Evolutionary conservation across 2,329 filamentous ascomycete genomes (phyloP).

Genomic region (Fragosphaeria purpurea): DNA sequence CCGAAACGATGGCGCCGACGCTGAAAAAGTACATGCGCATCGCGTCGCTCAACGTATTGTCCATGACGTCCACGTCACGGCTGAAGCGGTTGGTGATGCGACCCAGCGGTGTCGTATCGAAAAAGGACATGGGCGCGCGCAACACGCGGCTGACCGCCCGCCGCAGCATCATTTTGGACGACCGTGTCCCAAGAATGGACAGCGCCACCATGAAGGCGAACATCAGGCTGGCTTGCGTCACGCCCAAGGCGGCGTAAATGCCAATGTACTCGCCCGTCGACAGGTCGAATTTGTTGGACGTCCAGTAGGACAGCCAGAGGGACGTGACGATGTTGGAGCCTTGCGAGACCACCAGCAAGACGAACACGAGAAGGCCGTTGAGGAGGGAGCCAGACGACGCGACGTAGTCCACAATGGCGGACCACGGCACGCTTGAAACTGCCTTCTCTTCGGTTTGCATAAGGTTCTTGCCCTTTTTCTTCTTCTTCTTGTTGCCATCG

Average conservation of each 20-base stretch:
- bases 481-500: conserved; percentile 37
- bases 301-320: conserved; percentile 93
- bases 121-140: conserved; percentile 77
- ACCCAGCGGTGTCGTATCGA: conserved; percentile 91
- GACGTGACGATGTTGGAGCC: conserved; percentile 79
- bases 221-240: conserved; percentile 59
- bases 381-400: conserved; percentile 61
- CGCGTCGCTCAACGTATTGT: conserved; percentile 79
- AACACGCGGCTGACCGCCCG: conserved; percentile 68
- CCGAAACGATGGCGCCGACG: conserved; percentile 67
- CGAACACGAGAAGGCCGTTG: conserved; percentile 53
- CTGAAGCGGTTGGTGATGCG: conserved; percentile 96
- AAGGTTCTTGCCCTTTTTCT: conserved; percentile 49
- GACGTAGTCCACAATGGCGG: conserved; percentile 70
- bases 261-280: conserved; percentile 63
- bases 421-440: conserved; percentile 67
- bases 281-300: conserved; percentile 62
- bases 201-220: conserved; percentile 73
- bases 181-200: conserved; percentile 67
- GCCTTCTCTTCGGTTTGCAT: conserved; percentile 68
- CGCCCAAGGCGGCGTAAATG: conserved; percentile 61
- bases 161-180: conserved; percentile 73
- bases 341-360: conserved; percentile 62
- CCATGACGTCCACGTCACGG: conserved; percentile 92
- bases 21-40: conserved; percentile 91